Conservation (phyloP, 2,329 filamentous ascomycete species). For the Pezicula rhizophila region DNA sequence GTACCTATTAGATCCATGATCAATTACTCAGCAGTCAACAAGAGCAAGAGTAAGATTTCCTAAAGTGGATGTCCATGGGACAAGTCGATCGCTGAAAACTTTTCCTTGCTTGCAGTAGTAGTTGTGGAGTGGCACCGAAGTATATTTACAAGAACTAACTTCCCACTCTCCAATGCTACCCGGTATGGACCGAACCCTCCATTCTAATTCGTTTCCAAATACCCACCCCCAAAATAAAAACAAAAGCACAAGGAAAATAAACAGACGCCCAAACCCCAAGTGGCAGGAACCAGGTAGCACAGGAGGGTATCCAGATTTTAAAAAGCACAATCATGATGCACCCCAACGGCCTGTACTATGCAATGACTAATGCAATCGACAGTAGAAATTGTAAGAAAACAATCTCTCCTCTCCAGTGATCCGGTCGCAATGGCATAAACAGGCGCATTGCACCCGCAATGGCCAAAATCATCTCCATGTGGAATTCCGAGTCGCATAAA, state of each 20-base stretch:
- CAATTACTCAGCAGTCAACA: neutral
- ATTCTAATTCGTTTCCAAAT: constrained; percentile 14
- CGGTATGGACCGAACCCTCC: constrained; percentile 11
- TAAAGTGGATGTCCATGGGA: neutral
- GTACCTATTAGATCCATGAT: neutral
- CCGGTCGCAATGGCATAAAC: constrained; percentile 22
- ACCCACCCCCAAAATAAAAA: constrained; percentile 16
- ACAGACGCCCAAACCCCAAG: constrained; percentile 11
- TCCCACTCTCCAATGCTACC: constrained; percentile 16
- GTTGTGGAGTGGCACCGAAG: neutral
- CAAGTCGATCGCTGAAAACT: neutral
- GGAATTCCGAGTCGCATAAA: constrained; percentile 10
- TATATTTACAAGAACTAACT: constrained; percentile 17
- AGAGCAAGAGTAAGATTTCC: neutral
- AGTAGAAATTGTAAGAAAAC: constrained; percentile 16
- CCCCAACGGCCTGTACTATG: constrained; percentile 26
- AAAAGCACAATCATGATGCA: constrained; percentile 16
- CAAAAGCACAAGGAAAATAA: constrained; percentile 8
- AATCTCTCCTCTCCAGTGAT: constrained; percentile 15
- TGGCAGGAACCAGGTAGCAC: constrained; percentile 27
- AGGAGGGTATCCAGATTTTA: constrained; percentile 20
- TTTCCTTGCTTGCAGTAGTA: constrained; percentile 3
- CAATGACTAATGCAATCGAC: constrained; percentile 27
- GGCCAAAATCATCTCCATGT: constrained; percentile 16
- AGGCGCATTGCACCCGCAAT: constrained; percentile 15